These are phyloP conservation scores for Pistacia integerrima DNA, from an alignment of 345 rosid species.

Conservation along the genomic window DNA sequence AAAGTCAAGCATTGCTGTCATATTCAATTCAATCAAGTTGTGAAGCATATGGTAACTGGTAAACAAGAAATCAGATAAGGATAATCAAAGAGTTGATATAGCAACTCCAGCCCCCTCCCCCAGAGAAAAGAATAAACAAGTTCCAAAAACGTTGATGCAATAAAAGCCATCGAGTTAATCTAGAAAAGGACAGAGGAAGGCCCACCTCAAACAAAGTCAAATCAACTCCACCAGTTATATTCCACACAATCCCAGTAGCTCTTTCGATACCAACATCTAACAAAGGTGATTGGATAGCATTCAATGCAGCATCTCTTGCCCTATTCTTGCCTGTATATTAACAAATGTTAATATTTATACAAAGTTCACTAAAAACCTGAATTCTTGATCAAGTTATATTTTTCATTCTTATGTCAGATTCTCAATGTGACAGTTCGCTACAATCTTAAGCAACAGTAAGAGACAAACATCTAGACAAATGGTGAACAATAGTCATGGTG, in stretches of 20 bases:
- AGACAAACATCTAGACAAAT: neutral
- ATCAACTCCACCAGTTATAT: conserved; percentile 91
- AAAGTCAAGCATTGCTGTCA: neutral
- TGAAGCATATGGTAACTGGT: no score
- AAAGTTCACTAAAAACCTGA: neutral
- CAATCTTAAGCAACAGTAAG: neutral
- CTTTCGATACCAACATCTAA: conserved; percentile 90
- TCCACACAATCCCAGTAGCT: conserved; percentile 97
- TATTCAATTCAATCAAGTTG: neutral
- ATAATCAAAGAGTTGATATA: neutral
- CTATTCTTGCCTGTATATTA: conserved; percentile 63
- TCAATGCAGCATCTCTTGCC: conserved; percentile 95
- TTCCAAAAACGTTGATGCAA: no score
- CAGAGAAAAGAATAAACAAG: no score
- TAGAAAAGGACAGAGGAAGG: conserved; percentile 2
- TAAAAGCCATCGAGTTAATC: neutral
- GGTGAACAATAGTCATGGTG: neutral
- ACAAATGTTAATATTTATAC: neutral
- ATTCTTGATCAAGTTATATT: neutral
- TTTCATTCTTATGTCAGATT: neutral
- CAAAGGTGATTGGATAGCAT: conserved; percentile 90
- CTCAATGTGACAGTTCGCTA: neutral
- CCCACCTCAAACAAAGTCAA: conserved; percentile 80
- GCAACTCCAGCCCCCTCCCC: neutral
- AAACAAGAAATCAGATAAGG: neutral